Conservation (phyloP, 2,329 filamentous ascomycete species). For the Paecilomyces sp. region DNA sequence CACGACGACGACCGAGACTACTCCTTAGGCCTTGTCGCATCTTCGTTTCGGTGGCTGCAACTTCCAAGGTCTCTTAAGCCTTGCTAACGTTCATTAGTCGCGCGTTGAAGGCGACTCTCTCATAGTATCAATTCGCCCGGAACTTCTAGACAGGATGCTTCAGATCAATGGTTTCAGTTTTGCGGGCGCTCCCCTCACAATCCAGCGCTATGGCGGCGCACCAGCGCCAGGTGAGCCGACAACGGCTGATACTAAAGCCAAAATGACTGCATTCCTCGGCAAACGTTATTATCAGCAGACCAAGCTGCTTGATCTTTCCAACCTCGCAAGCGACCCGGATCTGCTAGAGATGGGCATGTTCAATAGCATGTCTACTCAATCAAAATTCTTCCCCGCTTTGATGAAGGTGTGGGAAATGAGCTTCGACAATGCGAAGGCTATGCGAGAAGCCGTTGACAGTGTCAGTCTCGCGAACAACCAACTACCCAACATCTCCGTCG, state of each 20-base stretch:
- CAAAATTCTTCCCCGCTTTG: conserved; percentile 86
- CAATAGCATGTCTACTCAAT: conserved; percentile 59
- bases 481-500: conserved; percentile 62
- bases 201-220: conserved; percentile 41
- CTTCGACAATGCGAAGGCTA: conserved; percentile 65
- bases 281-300: conserved; percentile 63
- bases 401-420: conserved; percentile 78
- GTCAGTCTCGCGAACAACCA: conserved; percentile 77
- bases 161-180: conserved; percentile 64
- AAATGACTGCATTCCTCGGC: conserved; percentile 64
- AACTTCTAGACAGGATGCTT: conserved; percentile 57
- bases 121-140: conserved; percentile 58
- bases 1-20: conserved; percentile 33
- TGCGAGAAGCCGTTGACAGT: conserved; percentile 70
- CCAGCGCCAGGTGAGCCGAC: conserved; percentile 22
- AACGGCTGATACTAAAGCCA: conserved; percentile 55
- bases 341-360: conserved; percentile 72
- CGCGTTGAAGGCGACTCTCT: conserved; percentile 62
- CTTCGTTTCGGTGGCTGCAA: conserved; percentile 28
- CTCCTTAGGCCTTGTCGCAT: conserved; percentile 22
- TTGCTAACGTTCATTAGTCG: conserved; percentile 67
- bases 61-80: conserved; percentile 42
- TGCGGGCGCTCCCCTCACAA: conserved; percentile 54
- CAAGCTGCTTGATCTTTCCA: conserved; percentile 79
- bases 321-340: conserved; percentile 63